These are phyloP conservation scores for Cenchrus americanus DNA, from an alignment of 176 grass and related monocot genomes.

Conservation along the genomic window DNA sequence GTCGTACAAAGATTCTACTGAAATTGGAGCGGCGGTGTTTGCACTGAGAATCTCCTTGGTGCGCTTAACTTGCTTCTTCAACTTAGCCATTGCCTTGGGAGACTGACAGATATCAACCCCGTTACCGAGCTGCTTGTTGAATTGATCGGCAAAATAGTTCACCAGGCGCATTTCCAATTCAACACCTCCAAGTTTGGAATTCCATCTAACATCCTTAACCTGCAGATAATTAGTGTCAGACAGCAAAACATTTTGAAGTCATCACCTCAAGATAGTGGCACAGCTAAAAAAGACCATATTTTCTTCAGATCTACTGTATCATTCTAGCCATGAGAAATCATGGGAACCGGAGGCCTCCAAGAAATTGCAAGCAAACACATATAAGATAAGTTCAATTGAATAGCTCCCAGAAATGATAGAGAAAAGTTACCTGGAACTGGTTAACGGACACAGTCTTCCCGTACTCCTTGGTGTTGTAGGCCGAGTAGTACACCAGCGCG, in stretches of 20 bases:
- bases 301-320: slow-evolving; percentile 35
- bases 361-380: slow-evolving; percentile 4
- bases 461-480: slow-evolving; percentile 84
- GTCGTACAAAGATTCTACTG: slow-evolving; percentile 93
- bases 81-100: slow-evolving; percentile 98
- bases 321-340: slow-evolving; percentile 6
- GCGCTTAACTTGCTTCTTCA: slow-evolving; percentile 99
- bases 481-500: slow-evolving; percentile 85
- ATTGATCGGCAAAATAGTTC: slow-evolving; percentile 90
- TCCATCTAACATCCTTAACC: slow-evolving; percentile 98
- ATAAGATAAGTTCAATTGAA: slow-evolving; percentile 4
- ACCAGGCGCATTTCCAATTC: slow-evolving; percentile 88
- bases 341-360: neutral
- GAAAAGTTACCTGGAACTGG: slow-evolving; percentile 78
- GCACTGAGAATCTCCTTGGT: slow-evolving; percentile 99
- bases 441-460: slow-evolving; percentile 83
- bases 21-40: slow-evolving; percentile 90
- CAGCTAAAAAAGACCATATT: neutral
- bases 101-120: slow-evolving; percentile 89
- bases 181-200: slow-evolving; percentile 85
- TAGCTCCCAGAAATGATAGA: neutral
- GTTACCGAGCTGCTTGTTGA: slow-evolving; percentile 82
- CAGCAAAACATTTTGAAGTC: neutral
- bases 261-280: neutral
- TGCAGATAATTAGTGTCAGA: slow-evolving; percentile 36